phyloP scores from a whole-genome alignment of 208 protist species.

The Leishmania guyanensis region DNA sequence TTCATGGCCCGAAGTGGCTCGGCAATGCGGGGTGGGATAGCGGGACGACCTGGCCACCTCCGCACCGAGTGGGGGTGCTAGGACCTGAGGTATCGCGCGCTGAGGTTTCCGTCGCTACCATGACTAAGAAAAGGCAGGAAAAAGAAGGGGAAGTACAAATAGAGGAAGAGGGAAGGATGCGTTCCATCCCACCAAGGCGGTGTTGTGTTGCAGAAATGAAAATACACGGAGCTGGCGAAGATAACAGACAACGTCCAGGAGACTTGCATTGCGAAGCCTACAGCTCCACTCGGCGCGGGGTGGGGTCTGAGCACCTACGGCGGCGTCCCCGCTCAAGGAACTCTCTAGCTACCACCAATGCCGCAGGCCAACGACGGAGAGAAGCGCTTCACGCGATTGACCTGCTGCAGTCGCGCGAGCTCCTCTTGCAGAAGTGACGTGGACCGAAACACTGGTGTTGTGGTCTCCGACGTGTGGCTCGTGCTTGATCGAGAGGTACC shows the following conservation, averaged over 20 bases:
- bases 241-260: neutral
- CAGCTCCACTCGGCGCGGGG: neutral
- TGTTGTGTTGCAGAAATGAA: neutral
- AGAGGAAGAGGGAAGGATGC: neutral
- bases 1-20: neutral
- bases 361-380: constrained; percentile 12
- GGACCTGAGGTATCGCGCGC: neutral
- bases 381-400: constrained; percentile 42
- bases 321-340: neutral
- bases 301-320: neutral
- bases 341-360: neutral
- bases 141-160: neutral
- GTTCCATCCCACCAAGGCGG: too few relatives aligned
- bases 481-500: constrained; percentile 11
- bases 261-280: neutral
- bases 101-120: too few relatives aligned
- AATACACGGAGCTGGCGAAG: neutral
- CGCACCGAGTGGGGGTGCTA: neutral
- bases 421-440: constrained; percentile 32
- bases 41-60: neutral
- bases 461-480: constrained; percentile 12
- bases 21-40: neutral
- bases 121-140: neutral
- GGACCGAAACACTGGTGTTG: constrained; percentile 1
- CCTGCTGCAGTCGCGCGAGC: constrained; percentile 29